phyloP scores from a whole-genome alignment of 768 basidiomycete genomes.

The Gyrodon lividus region DNA sequence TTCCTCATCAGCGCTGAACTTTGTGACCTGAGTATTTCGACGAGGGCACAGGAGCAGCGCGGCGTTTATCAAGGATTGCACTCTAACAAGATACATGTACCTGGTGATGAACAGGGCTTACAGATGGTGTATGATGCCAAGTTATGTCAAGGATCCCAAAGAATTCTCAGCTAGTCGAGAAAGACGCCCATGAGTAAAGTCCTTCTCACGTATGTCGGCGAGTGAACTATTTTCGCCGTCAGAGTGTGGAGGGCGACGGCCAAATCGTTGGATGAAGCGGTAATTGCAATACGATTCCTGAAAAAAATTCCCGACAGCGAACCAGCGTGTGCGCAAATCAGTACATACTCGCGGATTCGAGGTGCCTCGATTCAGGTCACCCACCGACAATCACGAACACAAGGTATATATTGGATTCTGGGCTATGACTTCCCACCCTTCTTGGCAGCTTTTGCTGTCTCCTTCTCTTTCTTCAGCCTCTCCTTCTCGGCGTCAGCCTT shows the following conservation, averaged over 20 bases:
- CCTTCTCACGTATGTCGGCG: conserved; percentile 12
- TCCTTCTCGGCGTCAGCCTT: conserved; percentile 60
- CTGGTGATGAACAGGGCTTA: no score
- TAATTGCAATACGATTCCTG: conserved; percentile 1
- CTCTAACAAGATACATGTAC: no score
- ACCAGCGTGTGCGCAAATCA: neutral
- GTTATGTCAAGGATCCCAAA: no score
- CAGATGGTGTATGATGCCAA: no score
- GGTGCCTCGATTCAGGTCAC: neutral
- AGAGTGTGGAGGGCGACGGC: neutral
- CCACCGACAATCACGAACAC: neutral
- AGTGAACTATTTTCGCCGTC: conserved; percentile 15
- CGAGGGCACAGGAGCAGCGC: no score
- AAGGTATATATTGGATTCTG: neutral
- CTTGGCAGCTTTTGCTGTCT: conserved; percentile 44
- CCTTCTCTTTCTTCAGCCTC: conserved; percentile 57
- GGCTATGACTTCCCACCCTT: conserved; percentile 34
- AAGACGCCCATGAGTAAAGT: no score
- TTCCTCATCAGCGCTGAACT: no score
- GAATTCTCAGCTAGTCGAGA: no score
- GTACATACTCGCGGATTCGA: neutral
- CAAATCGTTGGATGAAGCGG: neutral
- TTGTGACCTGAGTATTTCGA: no score
- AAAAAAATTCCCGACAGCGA: neutral
- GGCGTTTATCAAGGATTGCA: no score